A percentile compares a stretch with the other conserved stretches of the same genome.
Evolutionary conservation across 2,329 filamentous ascomycete species (phyloP).

Genomic region (Aspergillus spinulosporus): DNA sequence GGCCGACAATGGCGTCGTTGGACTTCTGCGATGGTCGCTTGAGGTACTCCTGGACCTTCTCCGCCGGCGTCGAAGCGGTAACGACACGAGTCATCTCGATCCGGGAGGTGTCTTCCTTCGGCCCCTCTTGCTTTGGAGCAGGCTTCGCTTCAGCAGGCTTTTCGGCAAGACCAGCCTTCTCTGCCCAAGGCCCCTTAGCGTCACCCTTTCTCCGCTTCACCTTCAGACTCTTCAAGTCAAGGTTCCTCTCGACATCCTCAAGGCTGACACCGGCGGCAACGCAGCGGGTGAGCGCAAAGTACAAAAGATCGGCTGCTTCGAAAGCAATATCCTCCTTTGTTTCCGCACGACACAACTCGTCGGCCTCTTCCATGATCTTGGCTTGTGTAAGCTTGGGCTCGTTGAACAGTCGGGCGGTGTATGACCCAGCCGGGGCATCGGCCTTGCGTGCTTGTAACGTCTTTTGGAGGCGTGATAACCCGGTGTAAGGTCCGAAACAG

Average conservation of each 20-base stretch:
- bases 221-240: constrained; percentile 93
- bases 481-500: constrained; percentile 83
- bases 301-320: constrained; percentile 91
- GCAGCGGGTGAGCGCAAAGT: constrained; percentile 92
- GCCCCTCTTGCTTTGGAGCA: constrained; percentile 40
- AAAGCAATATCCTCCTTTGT: constrained; percentile 83
- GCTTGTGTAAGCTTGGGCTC: constrained; percentile 86
- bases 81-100: constrained; percentile 84
- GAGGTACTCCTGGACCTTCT: constrained; percentile 71
- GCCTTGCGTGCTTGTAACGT: constrained; percentile 79
- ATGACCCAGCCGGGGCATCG: constrained; percentile 84
- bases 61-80: constrained; percentile 62
- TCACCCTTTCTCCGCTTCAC: constrained; percentile 91
- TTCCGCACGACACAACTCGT: constrained; percentile 86
- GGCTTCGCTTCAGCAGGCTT: constrained; percentile 31
- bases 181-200: constrained; percentile 89
- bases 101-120: constrained; percentile 50
- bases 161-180: constrained; percentile 71
- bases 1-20: constrained; percentile 87
- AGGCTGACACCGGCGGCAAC: constrained; percentile 79
- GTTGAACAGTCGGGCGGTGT: constrained; percentile 88
- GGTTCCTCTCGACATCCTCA: constrained; percentile 85
- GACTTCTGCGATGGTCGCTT: constrained; percentile 92
- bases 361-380: constrained; percentile 98
- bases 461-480: constrained; percentile 81